These are phyloP conservation scores for Colletotrichum sp. DNA, from an alignment of 2,329 filamentous ascomycete species.

Conservation along the genomic window DNA sequence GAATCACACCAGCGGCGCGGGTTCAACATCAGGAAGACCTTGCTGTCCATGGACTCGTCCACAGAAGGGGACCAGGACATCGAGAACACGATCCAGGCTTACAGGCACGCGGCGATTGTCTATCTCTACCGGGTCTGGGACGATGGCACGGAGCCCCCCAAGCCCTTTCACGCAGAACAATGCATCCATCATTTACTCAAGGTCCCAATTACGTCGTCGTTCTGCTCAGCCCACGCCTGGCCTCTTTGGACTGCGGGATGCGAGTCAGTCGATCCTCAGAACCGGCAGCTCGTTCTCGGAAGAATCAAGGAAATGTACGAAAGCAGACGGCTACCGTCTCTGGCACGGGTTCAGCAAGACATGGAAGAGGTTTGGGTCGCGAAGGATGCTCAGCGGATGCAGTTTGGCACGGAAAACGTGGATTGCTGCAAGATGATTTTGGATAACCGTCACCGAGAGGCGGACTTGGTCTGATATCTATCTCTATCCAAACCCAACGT, in stretches of 20 bases:
- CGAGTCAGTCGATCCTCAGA: constrained; percentile 28
- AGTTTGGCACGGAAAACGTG: constrained; percentile 31
- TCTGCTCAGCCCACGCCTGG: constrained; percentile 33
- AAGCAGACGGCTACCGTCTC: constrained; percentile 30
- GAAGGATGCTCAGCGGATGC: constrained; percentile 30
- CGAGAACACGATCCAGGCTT: constrained; percentile 31
- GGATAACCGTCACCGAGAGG: constrained; percentile 3
- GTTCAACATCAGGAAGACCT: background rate
- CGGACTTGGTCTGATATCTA: constrained; percentile 1
- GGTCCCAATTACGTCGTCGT: constrained; percentile 30
- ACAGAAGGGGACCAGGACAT: constrained; percentile 14
- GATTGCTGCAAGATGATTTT: constrained; percentile 30
- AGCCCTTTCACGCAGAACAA: constrained; percentile 25
- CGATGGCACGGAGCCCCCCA: constrained; percentile 22
- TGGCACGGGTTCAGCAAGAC: constrained; percentile 29
- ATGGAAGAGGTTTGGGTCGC: constrained; percentile 33
- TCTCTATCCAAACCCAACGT: background rate
- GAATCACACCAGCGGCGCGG: background rate
- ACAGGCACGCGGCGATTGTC: constrained; percentile 33
- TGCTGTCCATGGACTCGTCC: background rate
- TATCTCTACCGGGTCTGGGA: constrained; percentile 34
- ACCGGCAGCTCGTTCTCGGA: constrained; percentile 27
- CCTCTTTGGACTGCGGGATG: constrained; percentile 36
- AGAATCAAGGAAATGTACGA: constrained; percentile 31
- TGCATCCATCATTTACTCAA: constrained; percentile 29